Base-by-base conservation (phyloP, 352 stramenopile species). In the Phytophthora rubi region DNA sequence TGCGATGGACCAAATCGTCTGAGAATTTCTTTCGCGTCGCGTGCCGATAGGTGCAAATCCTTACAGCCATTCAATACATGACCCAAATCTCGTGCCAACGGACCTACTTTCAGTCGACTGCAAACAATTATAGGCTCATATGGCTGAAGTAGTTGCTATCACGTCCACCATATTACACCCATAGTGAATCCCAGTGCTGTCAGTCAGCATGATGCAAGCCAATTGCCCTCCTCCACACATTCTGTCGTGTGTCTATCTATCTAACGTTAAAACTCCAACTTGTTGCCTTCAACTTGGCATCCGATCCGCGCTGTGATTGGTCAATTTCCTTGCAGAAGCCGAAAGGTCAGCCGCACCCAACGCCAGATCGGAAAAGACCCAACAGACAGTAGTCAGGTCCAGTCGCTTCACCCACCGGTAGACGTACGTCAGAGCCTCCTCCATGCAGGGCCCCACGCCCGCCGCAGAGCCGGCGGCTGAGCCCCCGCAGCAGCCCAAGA, bases 301-400 rank as follows among this genome's bases (percentile, higher is more conserved):
- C 37, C 6, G 33, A 45, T 59, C 37, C 52, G 51, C 13, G 4
- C 26, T 57, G 16, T 74, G 59, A 77, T 77, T 77, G 70, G 70
- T 42, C 49, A 6, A 58, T 65, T 67, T 44, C 30, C 42, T 61
- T 55, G 44, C 44, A 47, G 33, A 66, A 65, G 42, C 42, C 42
- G 15, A 67, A 75, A 68, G 52, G 68, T 28, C 57, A 70, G 6
- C 32, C 33, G 35, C 39, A 68, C 30, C 56, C 48, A 66, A 71
- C 62, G 45, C 35, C 64, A 67, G 56, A 77, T 71, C 44, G 70
- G 64, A 76, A 75, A 69, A 30, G 59, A 53, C 45, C 23, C 35
- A 42, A 16, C 35, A 30, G 26, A 30, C 26, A 30, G 26, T 30
- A 30, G 26, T 30, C 26, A 30, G 26, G 26, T 30, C 26, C 26